Conservation (phyloP, 495 filamentous ascomycete species). For the Melanomma pulvis-pyrius region DNA sequence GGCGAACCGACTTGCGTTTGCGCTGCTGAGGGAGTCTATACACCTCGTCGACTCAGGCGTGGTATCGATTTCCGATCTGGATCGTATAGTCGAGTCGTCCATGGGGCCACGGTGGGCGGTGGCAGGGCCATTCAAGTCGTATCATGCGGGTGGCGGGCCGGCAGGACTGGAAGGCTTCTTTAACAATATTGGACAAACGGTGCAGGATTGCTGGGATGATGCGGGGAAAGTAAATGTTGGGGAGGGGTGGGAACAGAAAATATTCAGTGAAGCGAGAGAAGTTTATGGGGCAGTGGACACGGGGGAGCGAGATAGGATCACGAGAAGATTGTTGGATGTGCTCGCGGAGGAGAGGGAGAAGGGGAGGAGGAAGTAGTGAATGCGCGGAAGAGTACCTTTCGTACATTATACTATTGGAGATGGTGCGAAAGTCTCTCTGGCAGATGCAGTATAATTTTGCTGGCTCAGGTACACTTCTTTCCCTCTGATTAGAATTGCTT, state of each 20-base stretch:
- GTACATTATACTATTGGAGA: too few relatives aligned
- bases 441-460: too few relatives aligned
- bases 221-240: slow-evolving; percentile 50
- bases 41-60: slow-evolving; percentile 42
- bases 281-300: slow-evolving; percentile 44
- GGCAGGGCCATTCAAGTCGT: slow-evolving; percentile 62
- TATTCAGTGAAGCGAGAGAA: slow-evolving; percentile 39
- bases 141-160: slow-evolving; percentile 62
- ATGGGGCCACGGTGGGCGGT: slow-evolving; percentile 62
- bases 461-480: too few relatives aligned
- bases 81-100: slow-evolving; percentile 51
- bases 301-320: slow-evolving; percentile 38
- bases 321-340: slow-evolving; percentile 41
- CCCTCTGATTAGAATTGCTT: too few relatives aligned
- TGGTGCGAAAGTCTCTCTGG: too few relatives aligned
- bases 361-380: not conserved
- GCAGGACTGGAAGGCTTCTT: slow-evolving; percentile 59
- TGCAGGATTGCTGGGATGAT: slow-evolving; percentile 59
- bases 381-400: too few relatives aligned
- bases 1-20: slow-evolving; percentile 46
- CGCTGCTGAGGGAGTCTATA: slow-evolving; percentile 43
- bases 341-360: slow-evolving; percentile 25
- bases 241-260: slow-evolving; percentile 44
- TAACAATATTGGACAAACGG: slow-evolving; percentile 59
- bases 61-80: slow-evolving; percentile 41